phyloP scores from a whole-genome alignment of 345 rosid species.

The Euphorbia lathyris region DNA sequence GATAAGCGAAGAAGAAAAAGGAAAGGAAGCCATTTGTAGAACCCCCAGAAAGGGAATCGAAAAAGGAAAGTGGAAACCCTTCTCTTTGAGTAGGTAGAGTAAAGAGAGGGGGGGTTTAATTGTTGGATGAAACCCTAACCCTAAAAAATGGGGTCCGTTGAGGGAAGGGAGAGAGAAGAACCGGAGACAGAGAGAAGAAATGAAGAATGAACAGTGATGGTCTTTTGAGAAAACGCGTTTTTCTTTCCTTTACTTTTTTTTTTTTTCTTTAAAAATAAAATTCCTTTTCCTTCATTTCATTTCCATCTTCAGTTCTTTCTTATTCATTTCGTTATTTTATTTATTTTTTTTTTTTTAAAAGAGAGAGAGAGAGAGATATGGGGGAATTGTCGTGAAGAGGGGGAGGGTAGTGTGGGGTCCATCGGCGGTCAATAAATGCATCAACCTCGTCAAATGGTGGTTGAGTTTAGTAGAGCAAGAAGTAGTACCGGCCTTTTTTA shows the following conservation, averaged over 20 bases:
- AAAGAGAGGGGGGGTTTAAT: not conserved
- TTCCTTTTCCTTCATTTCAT: not conserved
- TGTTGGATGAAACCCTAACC: conserved; percentile 21
- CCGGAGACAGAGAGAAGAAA: conserved; percentile 18
- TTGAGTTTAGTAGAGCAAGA: not conserved
- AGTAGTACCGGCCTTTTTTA: too few relatives aligned
- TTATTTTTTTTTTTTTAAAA: not conserved
- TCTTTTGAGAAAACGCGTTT: conserved; percentile 58
- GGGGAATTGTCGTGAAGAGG: conserved; percentile 11
- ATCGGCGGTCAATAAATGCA: conserved; percentile 28
- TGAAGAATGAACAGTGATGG: conserved; percentile 25
- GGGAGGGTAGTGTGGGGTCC: conserved; percentile 9
- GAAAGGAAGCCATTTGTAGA: conserved; percentile 42
- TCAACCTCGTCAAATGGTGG: conserved; percentile 28
- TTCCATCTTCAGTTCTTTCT: conserved; percentile 1
- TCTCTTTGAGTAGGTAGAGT: conserved; percentile 10
- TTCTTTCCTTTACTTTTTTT: conserved; percentile 9
- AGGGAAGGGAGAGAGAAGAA: not conserved
- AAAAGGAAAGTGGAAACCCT: conserved; percentile 10
- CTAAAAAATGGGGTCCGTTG: conserved; percentile 24
- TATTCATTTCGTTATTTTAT: not conserved
- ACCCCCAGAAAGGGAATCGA: conserved; percentile 29
- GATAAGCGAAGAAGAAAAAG: conserved; percentile 38
- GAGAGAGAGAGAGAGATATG: not conserved
- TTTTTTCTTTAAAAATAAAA: conserved; percentile 11